These are phyloP conservation scores for Bretschneidera sinensis DNA, from an alignment of 345 rosid species.

Conservation along the genomic window DNA sequence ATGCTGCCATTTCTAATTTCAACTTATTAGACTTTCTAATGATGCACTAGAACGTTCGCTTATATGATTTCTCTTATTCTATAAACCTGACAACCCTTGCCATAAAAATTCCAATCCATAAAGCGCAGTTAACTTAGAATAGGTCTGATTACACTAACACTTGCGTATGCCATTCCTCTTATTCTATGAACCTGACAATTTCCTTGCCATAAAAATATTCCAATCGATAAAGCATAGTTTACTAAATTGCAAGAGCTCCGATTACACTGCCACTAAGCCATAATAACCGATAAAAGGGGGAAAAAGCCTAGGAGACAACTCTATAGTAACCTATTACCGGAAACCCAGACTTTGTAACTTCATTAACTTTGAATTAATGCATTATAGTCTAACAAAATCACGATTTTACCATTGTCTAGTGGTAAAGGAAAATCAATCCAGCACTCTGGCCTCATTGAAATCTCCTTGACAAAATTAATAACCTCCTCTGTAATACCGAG, in stretches of 20 bases:
- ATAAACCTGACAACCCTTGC: neutral
- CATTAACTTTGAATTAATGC: neutral
- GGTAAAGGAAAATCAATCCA: conserved; percentile 70
- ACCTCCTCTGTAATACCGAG: conserved; percentile 55
- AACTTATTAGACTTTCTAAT: neutral
- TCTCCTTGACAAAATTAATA: conserved; percentile 46
- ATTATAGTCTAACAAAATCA: neutral
- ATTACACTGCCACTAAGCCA: neutral
- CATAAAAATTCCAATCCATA: no score
- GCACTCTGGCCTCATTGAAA: conserved; percentile 45
- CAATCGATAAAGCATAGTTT: neutral
- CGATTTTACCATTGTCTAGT: conserved; percentile 35
- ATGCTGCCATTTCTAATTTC: neutral
- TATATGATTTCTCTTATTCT: neutral
- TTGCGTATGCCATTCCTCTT: no score
- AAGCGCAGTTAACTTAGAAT: no score
- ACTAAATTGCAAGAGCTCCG: neutral
- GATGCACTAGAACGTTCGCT: neutral
- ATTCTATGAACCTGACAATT: no score
- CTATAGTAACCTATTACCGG: no score
- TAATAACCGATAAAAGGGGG: no score
- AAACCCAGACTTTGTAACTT: no score
- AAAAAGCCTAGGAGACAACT: no score
- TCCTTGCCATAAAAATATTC: neutral
- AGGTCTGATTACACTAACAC: neutral